Base-by-base conservation (phyloP, 306 rosid genomes). In the Hippophae gyantsensis region DNA sequence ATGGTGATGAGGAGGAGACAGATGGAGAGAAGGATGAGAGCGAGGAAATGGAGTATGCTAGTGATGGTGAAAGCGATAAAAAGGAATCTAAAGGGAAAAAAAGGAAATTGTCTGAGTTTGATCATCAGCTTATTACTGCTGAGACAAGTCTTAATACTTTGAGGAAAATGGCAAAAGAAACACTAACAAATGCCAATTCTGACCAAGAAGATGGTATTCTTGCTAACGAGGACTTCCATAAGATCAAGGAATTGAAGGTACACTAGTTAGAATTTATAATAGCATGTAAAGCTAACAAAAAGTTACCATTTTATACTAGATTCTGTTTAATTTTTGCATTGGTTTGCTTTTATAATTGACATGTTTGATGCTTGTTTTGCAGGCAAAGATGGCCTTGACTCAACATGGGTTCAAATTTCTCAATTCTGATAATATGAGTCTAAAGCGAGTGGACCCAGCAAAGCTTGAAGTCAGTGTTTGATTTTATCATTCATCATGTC, bases 71-170 rank as follows among this genome's bases (percentile, higher is more conserved):
- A 66, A 66, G 77, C 67, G 67, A 59, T 74, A 44, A 38, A 53
- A 65, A 58, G 67, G 82, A 74, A 45, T 69, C 79, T 23, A 69
- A 1, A 4, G 67, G 51, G 10, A 87, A 71, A 55, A 87, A 90
- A 74, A 79, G 96, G 74, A 90, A 90, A 73, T 62, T 67, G 6
- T 44, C 77, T 7, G 78, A 87, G 78, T 86, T 84, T 78, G 62
- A 71, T 57, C 56, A 46, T 62, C 81, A 77, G 78, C 77, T 84
- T 69, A 43, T 65, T 60, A 80, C 77, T 55, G 95, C 83, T 48
- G 92, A 87, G 52, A 45, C 94, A 70, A 90, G 96, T 73, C 97
- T 90, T 62, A 78, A 86, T 63, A 86, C 96, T 63, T 72, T 90
- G 68, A 87, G 81, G 80, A 85, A 76, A 79, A 54, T 86, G 69